phyloP scores from a whole-genome alignment of 164 flowering plant species.

The Aristolochia fimbriata region DNA sequence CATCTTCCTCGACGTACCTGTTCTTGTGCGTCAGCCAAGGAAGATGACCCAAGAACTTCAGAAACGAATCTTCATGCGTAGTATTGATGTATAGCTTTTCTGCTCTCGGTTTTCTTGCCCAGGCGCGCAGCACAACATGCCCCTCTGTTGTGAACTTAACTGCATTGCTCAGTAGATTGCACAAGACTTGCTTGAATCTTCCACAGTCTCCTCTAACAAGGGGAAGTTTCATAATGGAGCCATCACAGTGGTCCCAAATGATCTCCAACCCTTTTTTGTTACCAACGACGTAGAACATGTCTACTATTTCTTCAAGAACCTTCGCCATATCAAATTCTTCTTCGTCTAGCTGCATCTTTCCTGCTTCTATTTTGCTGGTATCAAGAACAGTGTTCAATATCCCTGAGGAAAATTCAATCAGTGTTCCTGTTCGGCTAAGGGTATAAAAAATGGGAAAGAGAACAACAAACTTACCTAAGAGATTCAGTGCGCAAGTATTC shows the following conservation, averaged over 20 bases:
- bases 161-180: constrained; percentile 78
- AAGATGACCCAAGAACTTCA: constrained; percentile 3
- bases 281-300: constrained; percentile 44
- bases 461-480: constrained; percentile 32
- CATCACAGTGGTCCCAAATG: constrained; percentile 58
- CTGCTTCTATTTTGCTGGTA: constrained; percentile 77
- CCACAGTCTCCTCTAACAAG: constrained; percentile 61
- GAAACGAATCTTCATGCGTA: not conserved
- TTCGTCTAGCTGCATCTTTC: constrained; percentile 68
- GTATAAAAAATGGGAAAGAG: not conserved
- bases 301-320: constrained; percentile 64
- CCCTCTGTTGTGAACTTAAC: constrained; percentile 77
- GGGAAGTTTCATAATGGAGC: constrained; percentile 31
- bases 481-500: constrained; percentile 36
- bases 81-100: constrained; percentile 20
- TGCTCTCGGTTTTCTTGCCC: constrained; percentile 42
- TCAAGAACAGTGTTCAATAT: constrained; percentile 78
- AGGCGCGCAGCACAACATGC: constrained; percentile 47
- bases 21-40: constrained; percentile 9
- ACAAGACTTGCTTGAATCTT: constrained; percentile 56
- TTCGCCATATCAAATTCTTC: constrained; percentile 51
- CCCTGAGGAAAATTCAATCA: constrained; percentile 23
- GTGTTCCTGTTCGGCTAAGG: not conserved
- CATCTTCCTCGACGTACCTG: constrained; percentile 7
- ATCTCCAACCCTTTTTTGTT: constrained; percentile 70